phyloP scores from a whole-genome alignment of 495 filamentous ascomycete genomes.

The Penicillium maclennaniae region DNA sequence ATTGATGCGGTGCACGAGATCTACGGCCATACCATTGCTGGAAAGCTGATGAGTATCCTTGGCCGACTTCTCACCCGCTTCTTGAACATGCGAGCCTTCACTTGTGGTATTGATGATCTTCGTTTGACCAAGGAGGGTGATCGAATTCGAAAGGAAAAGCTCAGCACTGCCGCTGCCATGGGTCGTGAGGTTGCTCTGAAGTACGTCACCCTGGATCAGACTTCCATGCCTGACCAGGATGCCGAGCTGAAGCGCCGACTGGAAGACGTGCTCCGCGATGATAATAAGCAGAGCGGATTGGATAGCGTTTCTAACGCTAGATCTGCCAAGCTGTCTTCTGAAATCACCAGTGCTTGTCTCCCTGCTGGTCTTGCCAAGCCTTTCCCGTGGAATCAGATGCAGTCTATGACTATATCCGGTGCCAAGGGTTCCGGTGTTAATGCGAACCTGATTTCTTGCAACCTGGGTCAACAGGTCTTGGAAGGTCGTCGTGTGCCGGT shows the following conservation, averaged over 20 bases:
- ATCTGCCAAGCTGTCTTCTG: constrained; percentile 67
- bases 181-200: constrained; percentile 81
- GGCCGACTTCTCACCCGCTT: constrained; percentile 86
- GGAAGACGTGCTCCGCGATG: constrained; percentile 86
- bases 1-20: constrained; percentile 91
- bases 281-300: constrained; percentile 80
- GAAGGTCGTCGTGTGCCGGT: constrained; percentile 92
- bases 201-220: constrained; percentile 82
- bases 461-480: constrained; percentile 93
- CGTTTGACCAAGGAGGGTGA: constrained; percentile 81
- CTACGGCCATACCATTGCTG: constrained; percentile 83
- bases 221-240: constrained; percentile 53
- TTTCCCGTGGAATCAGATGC: constrained; percentile 98
- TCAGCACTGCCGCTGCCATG: constrained; percentile 65
- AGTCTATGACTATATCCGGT: constrained; percentile 94
- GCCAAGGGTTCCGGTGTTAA: constrained; percentile 93
- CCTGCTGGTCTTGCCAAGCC: constrained; percentile 80
- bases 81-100: constrained; percentile 89
- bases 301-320: constrained; percentile 80
- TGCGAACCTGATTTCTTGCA: constrained; percentile 95
- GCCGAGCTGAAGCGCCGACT: constrained; percentile 69
- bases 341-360: constrained; percentile 73
- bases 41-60: constrained; percentile 80
- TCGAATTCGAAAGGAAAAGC: constrained; percentile 59
- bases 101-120: constrained; percentile 96